Percentiles rank a stretch among this genome's conserved stretches.
Evolutionary conservation across 176 grass and related monocot genomes (phyloP).

Genomic region (Eragrostis curvula): DNA sequence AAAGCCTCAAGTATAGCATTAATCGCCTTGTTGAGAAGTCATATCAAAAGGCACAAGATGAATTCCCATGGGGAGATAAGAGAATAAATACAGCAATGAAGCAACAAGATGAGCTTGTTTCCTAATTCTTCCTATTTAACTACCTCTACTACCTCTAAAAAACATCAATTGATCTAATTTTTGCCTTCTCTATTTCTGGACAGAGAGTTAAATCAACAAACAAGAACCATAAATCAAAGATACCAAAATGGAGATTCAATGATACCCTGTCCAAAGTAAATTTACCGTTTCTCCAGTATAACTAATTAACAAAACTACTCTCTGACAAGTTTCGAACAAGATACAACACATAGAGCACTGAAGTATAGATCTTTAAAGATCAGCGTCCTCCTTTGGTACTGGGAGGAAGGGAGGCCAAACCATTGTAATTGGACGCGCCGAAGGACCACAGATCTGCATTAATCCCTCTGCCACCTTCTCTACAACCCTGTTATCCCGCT

Average conservation of each 20-base stretch:
- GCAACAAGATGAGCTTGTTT: neutral
- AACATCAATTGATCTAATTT: too few species aligned
- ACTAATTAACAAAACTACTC: too few species aligned
- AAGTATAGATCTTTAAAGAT: too few species aligned
- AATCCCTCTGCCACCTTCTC: neutral
- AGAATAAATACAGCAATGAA: neutral
- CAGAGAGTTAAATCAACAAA: too few species aligned
- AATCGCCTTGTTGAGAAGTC: neutral
- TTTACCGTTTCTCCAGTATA: too few species aligned
- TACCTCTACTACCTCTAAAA: too few species aligned
- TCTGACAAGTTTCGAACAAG: too few species aligned
- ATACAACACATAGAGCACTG: too few species aligned
- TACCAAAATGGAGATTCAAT: too few species aligned
- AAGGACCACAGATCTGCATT: neutral
- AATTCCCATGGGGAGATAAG: neutral
- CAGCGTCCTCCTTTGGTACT: neutral
- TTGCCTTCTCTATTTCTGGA: too few species aligned
- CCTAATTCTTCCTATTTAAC: neutral
- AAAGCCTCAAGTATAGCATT: neutral
- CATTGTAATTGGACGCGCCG: neutral
- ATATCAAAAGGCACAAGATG: neutral
- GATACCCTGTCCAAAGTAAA: too few species aligned
- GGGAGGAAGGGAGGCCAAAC: neutral
- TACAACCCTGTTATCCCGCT: neutral
- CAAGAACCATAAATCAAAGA: too few species aligned